Evolutionary conservation across 176 grass and related monocot genomes (phyloP).

Genomic region (Typha latifolia): DNA sequence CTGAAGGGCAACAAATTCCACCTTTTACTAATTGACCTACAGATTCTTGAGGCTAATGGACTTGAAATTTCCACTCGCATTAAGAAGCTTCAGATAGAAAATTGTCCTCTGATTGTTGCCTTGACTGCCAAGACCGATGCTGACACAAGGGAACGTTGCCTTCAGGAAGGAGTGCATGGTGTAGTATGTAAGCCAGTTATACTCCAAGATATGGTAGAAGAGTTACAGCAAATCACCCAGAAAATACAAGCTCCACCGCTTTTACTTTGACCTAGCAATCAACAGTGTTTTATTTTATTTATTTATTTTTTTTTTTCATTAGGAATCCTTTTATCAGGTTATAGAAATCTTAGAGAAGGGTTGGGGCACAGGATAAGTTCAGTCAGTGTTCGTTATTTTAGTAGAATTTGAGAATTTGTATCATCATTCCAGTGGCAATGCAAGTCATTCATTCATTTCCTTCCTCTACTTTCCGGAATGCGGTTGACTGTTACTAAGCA

Average conservation of each 20-base stretch:
- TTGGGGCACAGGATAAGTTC: too few species aligned
- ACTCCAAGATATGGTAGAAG: conserved; percentile 9
- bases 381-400: too few species aligned
- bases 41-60: not conserved
- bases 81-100: not conserved
- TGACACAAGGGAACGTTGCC: not conserved
- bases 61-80: not conserved
- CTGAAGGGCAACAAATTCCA: not conserved
- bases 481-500: too few species aligned
- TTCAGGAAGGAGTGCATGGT: not conserved
- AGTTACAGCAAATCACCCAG: conserved; percentile 4
- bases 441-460: too few species aligned
- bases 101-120: not conserved
- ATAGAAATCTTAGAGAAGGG: too few species aligned
- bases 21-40: not conserved
- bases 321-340: too few species aligned
- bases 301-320: too few species aligned
- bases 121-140: not conserved
- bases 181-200: conserved; percentile 4
- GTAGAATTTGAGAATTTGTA: too few species aligned
- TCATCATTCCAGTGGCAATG: too few species aligned
- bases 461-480: too few species aligned
- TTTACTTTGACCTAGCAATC: too few species aligned
- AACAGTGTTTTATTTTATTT: too few species aligned
- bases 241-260: not conserved